Evolutionary conservation across 2,329 filamentous ascomycete genomes (phyloP), one percentile per base, ranked within the genome.

Genomic region (Alternaria arbusti): DNA sequence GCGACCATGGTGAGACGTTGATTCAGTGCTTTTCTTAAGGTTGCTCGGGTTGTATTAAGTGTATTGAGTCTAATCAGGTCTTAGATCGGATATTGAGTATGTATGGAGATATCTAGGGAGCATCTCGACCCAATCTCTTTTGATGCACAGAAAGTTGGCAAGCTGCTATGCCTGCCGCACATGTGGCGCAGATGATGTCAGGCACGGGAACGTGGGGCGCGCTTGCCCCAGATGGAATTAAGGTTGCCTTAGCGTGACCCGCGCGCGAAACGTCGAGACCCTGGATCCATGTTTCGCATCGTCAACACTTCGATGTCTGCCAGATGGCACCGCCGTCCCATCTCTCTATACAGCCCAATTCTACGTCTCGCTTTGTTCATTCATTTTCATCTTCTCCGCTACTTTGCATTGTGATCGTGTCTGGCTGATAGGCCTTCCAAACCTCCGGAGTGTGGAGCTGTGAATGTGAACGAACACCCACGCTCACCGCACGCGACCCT

Each of bases 181-280:
- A 23, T 54, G 68, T 71, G 64, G 67, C 65, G 69, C 63, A 64
- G 54, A 73, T 73, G 71, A 73, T 72, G 69, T 72, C 71, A 73
- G 64, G 65, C 65, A 67, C 66, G 64, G 64, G 51, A 62, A 59
- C 36, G 65, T 50, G 63, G 61, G 55, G 59, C 47, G 55, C 43
- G 47, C 66, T 71, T 73, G 65, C 50, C 66, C 64, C 43, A 45
- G 26, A 17, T 63, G 59, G 28, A 63, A 62, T 59, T 70, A 73
- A 70, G 65, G 70, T 69, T 71, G 69, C 67, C 65, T 68, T 74
- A 72, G 72, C 67, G 57, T 46, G 47, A 54, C 64, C 63, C 40
- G 60, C 54, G 55, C 57, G 57, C 57, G 59, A 64, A 68, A 74
- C 70, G 57, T 60, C 54, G 59, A 64, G 71, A 74, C 70, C 67